Conservation (phyloP, 371 early-diverging fungal genomes). For the Capillidium rhysosporum region DNA sequence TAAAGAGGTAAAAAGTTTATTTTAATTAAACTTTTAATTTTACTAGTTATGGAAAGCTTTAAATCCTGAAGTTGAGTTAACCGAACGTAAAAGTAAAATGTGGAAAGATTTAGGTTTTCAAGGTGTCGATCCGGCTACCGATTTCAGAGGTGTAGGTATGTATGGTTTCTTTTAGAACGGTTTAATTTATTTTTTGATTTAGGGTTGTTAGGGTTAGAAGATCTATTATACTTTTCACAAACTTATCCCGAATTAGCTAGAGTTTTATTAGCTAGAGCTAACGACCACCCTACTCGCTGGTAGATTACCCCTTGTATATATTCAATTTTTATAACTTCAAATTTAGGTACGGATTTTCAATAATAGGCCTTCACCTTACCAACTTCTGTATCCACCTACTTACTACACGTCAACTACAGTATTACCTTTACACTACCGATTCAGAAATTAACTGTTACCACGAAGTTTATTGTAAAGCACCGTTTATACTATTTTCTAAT, state of each 20-base stretch:
- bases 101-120: slow-evolving; percentile 68
- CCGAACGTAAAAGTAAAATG: slow-evolving; percentile 27
- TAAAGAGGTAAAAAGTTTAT: too few species aligned
- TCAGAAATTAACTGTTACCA: neutral
- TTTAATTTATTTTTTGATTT: neutral
- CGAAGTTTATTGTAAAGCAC: neutral
- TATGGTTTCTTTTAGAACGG: neutral
- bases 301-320: neutral
- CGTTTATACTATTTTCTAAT: too few species aligned
- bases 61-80: slow-evolving; percentile 32
- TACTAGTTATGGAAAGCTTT: slow-evolving; percentile 49
- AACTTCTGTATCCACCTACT: neutral
- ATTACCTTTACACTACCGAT: neutral
- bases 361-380: neutral
- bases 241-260: slow-evolving; percentile 28
- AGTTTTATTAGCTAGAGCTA: slow-evolving; percentile 26
- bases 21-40: too few species aligned
- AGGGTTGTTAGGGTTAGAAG: slow-evolving; percentile 49
- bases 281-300: slow-evolving; percentile 21
- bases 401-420: neutral
- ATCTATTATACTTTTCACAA: slow-evolving; percentile 44
- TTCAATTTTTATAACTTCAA: neutral
- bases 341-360: neutral
- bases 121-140: slow-evolving; percentile 65
- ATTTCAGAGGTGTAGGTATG: slow-evolving; percentile 70